Evolutionary conservation across 352 stramenopile genomes (phyloP).

Genomic region (Phytophthora colocasiae): DNA sequence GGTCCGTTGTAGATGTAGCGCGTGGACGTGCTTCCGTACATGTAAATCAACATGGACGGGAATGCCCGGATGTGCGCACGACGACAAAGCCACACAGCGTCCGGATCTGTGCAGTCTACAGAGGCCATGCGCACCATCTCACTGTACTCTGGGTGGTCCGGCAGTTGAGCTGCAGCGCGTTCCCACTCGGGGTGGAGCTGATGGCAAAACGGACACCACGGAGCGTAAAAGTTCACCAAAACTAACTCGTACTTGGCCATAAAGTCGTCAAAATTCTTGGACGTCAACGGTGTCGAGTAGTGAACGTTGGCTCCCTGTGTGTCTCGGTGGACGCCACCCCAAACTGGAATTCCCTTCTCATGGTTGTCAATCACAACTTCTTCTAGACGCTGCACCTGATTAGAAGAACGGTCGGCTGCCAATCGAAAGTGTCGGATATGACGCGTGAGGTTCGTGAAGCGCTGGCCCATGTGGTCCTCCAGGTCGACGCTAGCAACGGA

Average conservation of each 20-base stretch:
- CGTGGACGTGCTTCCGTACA: conserved; percentile 81
- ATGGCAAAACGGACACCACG: conserved; percentile 83
- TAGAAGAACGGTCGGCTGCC: conserved; percentile 34
- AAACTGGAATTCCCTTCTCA: conserved; percentile 64
- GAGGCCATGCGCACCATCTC: conserved; percentile 82
- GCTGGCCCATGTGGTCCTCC: conserved; percentile 82
- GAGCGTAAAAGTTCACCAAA: conserved; percentile 87
- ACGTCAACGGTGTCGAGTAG: conserved; percentile 77
- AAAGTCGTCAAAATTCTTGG: conserved; percentile 76
- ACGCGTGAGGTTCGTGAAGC: conserved; percentile 79
- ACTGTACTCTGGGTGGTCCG: conserved; percentile 81
- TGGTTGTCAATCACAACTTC: conserved; percentile 79
- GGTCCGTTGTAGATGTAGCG: conserved; percentile 87
- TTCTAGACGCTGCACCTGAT: conserved; percentile 54
- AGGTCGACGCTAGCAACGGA: conserved; percentile 77
- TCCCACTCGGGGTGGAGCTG: conserved; percentile 84
- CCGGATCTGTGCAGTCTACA: conserved; percentile 80
- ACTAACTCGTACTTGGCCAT: conserved; percentile 88
- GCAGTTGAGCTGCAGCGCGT: conserved; percentile 67
- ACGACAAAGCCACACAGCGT: conserved; percentile 68
- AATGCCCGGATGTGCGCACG: conserved; percentile 79
- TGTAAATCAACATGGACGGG: conserved; percentile 90
- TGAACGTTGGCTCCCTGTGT: conserved; percentile 59
- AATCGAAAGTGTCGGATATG: conserved; percentile 84
- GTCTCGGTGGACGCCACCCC: conserved; percentile 63